Conservation (phyloP, 768 basidiomycete species). For the Naematelia aurantialba region DNA sequence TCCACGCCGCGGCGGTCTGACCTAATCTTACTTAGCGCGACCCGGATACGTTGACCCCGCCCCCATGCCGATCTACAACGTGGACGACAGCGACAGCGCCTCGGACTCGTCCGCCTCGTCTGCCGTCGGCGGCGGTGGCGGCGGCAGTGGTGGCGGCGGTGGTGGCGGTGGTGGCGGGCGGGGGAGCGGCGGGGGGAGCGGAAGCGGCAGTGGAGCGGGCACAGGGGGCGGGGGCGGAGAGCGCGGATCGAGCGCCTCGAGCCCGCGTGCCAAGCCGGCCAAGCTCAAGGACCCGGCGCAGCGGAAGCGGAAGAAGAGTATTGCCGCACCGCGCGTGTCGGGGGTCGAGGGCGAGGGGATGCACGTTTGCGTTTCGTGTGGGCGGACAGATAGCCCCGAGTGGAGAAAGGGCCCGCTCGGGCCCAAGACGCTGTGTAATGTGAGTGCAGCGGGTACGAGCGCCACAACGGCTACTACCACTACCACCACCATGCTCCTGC, state of each 20-base stretch:
- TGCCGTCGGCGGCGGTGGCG: not conserved
- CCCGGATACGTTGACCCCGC: not conserved
- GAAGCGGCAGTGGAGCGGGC: not conserved
- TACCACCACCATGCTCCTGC: not conserved
- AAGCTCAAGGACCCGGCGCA: conserved; percentile 14
- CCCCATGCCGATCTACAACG: conserved; percentile 6
- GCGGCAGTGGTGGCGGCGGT: not conserved
- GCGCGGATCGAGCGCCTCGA: not conserved
- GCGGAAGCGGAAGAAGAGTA: conserved; percentile 10
- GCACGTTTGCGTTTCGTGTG: conserved; percentile 86
- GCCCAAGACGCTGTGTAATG: conserved; percentile 97
- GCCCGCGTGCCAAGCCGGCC: conserved; percentile 3
- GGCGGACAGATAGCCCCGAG: conserved; percentile 92
- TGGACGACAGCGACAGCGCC: conserved; percentile 3
- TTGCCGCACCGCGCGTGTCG: conserved; percentile 42
- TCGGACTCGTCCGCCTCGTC: conserved; percentile 6
- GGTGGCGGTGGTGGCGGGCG: not conserved
- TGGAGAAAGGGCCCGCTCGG: conserved; percentile 96
- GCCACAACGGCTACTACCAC: too few relatives aligned
- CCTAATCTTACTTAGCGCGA: not conserved
- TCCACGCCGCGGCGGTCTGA: not conserved
- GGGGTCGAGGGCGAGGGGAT: conserved; percentile 60
- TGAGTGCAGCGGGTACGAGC: conserved; percentile 20
- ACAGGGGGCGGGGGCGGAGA: too few relatives aligned
- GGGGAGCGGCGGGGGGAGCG: not conserved